These are phyloP conservation scores for Citrus australasica DNA, from an alignment of 345 rosid genomes.

Conservation along the genomic window DNA sequence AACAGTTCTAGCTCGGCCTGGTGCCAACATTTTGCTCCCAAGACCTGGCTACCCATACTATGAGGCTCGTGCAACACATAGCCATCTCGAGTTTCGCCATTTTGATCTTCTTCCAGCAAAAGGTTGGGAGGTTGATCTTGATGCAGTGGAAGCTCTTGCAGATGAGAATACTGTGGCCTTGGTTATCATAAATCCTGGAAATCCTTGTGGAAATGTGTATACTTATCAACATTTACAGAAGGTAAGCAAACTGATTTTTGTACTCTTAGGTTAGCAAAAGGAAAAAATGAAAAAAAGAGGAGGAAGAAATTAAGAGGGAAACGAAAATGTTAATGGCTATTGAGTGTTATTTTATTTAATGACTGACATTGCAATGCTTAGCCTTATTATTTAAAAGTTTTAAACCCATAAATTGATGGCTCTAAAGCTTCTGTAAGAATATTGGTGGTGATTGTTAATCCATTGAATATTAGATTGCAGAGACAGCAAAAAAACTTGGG, in stretches of 20 bases:
- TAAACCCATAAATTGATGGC: neutral
- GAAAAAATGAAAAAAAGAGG: too few species aligned
- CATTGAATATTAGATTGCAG: constrained; percentile 33
- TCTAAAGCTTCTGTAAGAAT: neutral
- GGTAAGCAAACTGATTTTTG: constrained; percentile 16
- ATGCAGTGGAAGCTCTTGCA: constrained; percentile 49
- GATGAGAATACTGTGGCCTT: constrained; percentile 65
- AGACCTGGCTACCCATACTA: constrained; percentile 59
- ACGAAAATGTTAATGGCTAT: too few species aligned
- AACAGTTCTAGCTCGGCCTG: constrained; percentile 48
- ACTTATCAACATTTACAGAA: constrained; percentile 50
- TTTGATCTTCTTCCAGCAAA: constrained; percentile 62
- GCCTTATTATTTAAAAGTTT: neutral
- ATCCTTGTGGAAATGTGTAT: constrained; percentile 66
- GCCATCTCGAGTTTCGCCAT: constrained; percentile 51
- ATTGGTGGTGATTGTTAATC: neutral
- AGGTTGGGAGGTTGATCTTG: constrained; percentile 69
- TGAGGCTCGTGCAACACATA: constrained; percentile 38
- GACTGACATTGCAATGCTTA: too few species aligned
- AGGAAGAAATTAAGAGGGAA: too few species aligned
- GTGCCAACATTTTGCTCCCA: constrained; percentile 67
- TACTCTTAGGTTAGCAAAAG: too few species aligned
- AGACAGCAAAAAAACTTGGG: constrained; percentile 56
- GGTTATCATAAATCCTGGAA: constrained; percentile 63
- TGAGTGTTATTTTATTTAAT: neutral